Base-by-base conservation (phyloP, 768 basidiomycete genomes). In the Favolaschia claudopus region DNA sequence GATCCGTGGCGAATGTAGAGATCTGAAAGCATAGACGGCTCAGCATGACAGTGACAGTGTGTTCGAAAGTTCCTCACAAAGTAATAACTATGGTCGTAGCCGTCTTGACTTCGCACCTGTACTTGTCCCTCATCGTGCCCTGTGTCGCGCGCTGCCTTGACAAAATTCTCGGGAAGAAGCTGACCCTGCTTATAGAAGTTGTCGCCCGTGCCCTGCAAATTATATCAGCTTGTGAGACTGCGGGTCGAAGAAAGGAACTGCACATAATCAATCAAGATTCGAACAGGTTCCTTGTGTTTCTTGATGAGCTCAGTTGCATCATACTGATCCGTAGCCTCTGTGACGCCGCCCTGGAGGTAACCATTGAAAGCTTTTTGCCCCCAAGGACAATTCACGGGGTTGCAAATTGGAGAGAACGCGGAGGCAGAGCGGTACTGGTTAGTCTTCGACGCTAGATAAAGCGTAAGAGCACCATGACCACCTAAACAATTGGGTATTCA, bases 391-490 rank as follows among this genome's bases (percentile, higher is more conserved):
- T 89, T 84, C 14, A 88, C 88, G 0, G 96, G 95, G 74, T 98
- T 98, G 47, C 88, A 80, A 51, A 93, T 87, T 1, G 92, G 91
- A 28, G 93, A 78, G 70, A 99, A 98, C 0, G 94, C 96, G 7
- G 94, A 96, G 7, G 85, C 92, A 19, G 95, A 96, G 50, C 86
- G 85, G 76, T 91, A 99, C 63, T 83, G 82, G 71, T 86, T 87
- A 7, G 77, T 77, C 55, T 83, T 79, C 61, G 93, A 89, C 52
- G 86, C 80, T 40, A 99, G 88, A 75, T 98, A 98, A 34, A 98
- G 76, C 15, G 91, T 91, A 25, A 99, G 82, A 13, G 97, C 95
- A 8, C 97, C 97, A 70, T 97, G 95, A 2, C 97, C 97, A 55
- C 93, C 94, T 61, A 22, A 34, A 43, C 5, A 5, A 38, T 19